Evolutionary conservation across 2,329 filamentous ascomycete genomes (phyloP), one percentile per base, ranked within the genome.

Genomic region (Talaromyces sp.): DNA sequence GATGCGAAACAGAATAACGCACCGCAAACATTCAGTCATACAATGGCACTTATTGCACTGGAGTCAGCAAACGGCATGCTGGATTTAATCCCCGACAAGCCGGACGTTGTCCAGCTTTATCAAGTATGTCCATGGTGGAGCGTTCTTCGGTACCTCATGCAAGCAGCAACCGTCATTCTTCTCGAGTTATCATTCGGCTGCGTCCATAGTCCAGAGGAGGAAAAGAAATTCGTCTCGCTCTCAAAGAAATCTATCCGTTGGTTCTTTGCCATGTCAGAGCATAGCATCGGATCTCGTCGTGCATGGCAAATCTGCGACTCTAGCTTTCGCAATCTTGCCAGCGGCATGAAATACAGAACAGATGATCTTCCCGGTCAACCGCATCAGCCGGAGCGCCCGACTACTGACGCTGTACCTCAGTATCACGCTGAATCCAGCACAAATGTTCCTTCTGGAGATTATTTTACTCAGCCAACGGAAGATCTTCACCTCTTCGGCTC

Each of bases 61-160:
- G 66, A 74, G 8, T 70, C 74, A 27, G 74, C 76, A 2, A 64
- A 61, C 17, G 63, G 61, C n/a, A 70, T 74, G 63, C 63, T 78
- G 7, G 65, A 67, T 14, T 61, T 77, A 24, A 69, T 78, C 16
- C 75, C 75, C 3, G 71, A 77, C 43, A 60, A 69, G 19, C 74
- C 75, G 0, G 69, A 77, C 46, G 65, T 72, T 4, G 59, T 71
- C 19, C 70, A 70, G n/a, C 65, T 78, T 10, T 73, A 76, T 41
- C 56, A 68, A 20, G 58, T 75, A 14, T 72, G 70, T 9, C 74
- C 74, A 16, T 78, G 76, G 76, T 78, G 75, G 73, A 71, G 68
- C 55, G 69, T 77, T n/a, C 64, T 78, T 29, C 75, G 77, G 49
- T 75, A 72, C 49, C 61, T 78, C 19, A 76, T 78, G 66, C 76